These are phyloP conservation scores for Styphnolobium japonicum DNA, from an alignment of 306 rosid genomes.

Conservation along the genomic window DNA sequence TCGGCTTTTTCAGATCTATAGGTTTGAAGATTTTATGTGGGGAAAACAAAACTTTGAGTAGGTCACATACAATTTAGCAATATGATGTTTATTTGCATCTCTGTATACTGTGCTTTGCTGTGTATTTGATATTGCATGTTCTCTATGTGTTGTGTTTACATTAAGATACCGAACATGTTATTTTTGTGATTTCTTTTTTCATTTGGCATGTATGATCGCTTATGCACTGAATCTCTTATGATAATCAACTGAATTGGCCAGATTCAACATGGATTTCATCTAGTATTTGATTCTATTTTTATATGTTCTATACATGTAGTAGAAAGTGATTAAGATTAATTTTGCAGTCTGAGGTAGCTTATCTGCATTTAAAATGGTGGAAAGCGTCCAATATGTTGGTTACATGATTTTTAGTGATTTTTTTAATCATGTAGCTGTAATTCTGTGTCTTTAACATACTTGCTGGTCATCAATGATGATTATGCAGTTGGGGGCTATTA, in stretches of 20 bases:
- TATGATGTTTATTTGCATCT: background rate
- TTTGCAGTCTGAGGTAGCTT: background rate
- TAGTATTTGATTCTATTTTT: background rate
- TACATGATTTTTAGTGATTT: background rate
- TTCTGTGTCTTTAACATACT: background rate
- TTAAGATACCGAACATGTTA: background rate
- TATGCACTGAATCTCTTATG: background rate
- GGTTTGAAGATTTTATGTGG: conserved; percentile 41
- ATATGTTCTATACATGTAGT: background rate
- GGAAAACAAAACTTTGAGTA: conserved; percentile 11
- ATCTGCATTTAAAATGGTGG: background rate
- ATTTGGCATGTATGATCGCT: background rate
- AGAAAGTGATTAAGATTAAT: background rate
- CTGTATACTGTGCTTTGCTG: background rate
- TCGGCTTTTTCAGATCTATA: conserved; percentile 39
- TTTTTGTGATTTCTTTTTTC: background rate
- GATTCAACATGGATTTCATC: background rate
- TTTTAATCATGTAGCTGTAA: background rate
- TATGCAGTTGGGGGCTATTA: background rate
- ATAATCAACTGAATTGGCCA: background rate
- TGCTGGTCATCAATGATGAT: conserved; percentile 3
- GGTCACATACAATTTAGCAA: background rate
- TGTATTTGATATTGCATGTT: conserved; percentile 18
- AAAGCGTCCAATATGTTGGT: background rate
- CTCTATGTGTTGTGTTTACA: background rate